These are phyloP conservation scores for Cryptosporidium bovis DNA, from an alignment of 169 alveolate species.

Conservation along the genomic window DNA sequence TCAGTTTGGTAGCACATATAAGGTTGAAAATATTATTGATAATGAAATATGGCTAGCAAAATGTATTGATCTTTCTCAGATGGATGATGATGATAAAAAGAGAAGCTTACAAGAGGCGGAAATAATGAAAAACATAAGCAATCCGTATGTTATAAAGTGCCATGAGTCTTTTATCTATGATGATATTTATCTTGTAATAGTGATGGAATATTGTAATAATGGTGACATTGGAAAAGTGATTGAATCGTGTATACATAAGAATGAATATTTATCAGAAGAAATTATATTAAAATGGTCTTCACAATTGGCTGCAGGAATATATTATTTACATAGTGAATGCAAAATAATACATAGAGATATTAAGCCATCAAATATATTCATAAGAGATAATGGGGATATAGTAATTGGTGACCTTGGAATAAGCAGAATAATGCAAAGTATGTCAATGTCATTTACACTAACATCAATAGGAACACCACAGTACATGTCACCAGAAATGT, in stretches of 20 bases:
- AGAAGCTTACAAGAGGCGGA: conserved; percentile 82
- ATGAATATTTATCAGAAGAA: conserved; percentile 85
- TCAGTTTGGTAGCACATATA: conserved; percentile 67
- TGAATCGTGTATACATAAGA: conserved; percentile 80
- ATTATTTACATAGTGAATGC: conserved; percentile 86
- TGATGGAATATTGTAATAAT: conserved; percentile 87
- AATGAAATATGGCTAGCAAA: conserved; percentile 70
- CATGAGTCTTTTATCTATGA: conserved; percentile 83
- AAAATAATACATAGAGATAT: conserved; percentile 90
- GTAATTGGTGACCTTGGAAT: conserved; percentile 93
- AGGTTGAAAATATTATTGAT: conserved; percentile 52
- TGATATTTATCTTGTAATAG: conserved; percentile 82
- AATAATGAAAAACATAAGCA: conserved; percentile 82
- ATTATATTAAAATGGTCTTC: conserved; percentile 88
- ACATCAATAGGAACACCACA: conserved; percentile 92
- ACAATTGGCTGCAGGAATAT: conserved; percentile 85
- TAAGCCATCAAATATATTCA: conserved; percentile 87
- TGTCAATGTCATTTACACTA: conserved; percentile 83
- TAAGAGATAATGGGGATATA: conserved; percentile 86
- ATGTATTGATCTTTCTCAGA: conserved; percentile 73
- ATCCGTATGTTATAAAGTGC: conserved; percentile 87
- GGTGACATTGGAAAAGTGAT: conserved; percentile 87
- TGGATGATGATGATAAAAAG: conserved; percentile 73
- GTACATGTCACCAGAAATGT: conserved; percentile 91
- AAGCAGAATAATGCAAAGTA: conserved; percentile 87